These are phyloP conservation scores for Dendrocalamus sinicus DNA, from an alignment of 176 grass and related monocot genomes.

Conservation along the genomic window DNA sequence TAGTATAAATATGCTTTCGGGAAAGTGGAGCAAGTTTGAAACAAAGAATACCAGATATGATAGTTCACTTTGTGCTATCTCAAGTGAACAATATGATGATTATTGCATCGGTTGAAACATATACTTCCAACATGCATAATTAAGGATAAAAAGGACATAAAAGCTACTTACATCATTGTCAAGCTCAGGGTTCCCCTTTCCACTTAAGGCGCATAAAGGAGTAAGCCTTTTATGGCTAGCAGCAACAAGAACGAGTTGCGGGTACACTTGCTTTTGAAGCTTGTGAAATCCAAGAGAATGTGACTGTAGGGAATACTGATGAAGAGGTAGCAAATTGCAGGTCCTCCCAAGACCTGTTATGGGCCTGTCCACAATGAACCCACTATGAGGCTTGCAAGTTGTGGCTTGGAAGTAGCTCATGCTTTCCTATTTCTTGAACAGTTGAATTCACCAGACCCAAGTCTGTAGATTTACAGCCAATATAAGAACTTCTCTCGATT, in stretches of 20 bases:
- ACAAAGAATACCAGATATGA: not conserved
- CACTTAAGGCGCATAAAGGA: conserved; percentile 49
- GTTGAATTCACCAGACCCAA: conserved; percentile 27
- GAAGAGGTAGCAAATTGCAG: conserved; percentile 20
- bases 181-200: conserved; percentile 45
- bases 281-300: conserved; percentile 40
- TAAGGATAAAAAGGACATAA: conserved; percentile 11
- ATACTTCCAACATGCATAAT: conserved; percentile 2
- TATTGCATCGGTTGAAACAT: not conserved
- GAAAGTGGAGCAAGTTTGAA: conserved; percentile 6
- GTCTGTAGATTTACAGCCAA: conserved; percentile 38
- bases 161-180: conserved; percentile 66
- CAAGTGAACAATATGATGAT: conserved; percentile 18
- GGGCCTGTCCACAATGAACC: conserved; percentile 52
- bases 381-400: conserved; percentile 63
- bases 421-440: conserved; percentile 53
- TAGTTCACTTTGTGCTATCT: conserved; percentile 13
- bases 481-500: conserved; percentile 36
- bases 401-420: conserved; percentile 76
- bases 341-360: conserved; percentile 50
- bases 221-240: conserved; percentile 53
- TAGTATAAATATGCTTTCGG: not conserved
- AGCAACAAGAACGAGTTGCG: conserved; percentile 45
- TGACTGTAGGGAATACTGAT: conserved; percentile 46
- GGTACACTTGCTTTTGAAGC: conserved; percentile 51